These are phyloP conservation scores for Capillidium heterosporum DNA, from an alignment of 371 early-diverging fungal species.

Conservation along the genomic window DNA sequence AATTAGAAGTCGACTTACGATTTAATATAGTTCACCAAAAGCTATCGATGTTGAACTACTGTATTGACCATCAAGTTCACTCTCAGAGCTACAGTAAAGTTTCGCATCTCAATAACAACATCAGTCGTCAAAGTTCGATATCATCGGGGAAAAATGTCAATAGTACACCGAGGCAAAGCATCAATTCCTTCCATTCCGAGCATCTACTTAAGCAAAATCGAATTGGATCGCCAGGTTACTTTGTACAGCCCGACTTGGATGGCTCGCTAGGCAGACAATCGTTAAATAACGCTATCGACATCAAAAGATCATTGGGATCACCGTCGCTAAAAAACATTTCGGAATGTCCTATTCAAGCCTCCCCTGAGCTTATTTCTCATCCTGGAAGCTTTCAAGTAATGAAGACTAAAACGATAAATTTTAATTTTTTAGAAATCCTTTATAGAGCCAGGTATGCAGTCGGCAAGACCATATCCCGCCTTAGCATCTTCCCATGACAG, in stretches of 20 bases:
- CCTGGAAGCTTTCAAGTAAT: slow-evolving; percentile 4
- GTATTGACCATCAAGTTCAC: slow-evolving; percentile 24
- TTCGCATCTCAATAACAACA: slow-evolving; percentile 9
- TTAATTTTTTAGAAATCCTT: neutral
- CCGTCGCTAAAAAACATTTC: neutral
- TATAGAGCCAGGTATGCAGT: neutral
- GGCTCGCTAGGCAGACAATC: slow-evolving; percentile 5
- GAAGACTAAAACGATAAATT: neutral
- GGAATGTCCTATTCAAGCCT: neutral
- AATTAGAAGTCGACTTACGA: slow-evolving; percentile 42
- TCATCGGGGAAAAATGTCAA: neutral
- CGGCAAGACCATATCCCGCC: neutral
- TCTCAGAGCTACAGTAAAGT: slow-evolving; percentile 7
- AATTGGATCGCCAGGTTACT: neutral
- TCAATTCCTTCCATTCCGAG: neutral
- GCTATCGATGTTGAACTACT: slow-evolving; percentile 79
- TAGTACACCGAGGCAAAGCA: neutral
- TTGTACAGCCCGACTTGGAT: neutral
- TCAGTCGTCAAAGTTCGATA: neutral
- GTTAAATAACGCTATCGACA: neutral
- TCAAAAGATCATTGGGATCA: neutral
- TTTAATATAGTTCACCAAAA: slow-evolving; percentile 69
- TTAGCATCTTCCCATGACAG: neutral
- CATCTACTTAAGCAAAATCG: neutral
- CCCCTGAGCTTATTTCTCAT: slow-evolving; percentile 2